Evolutionary conservation across 1,139 yeast genomes (phyloP), one percentile per base, ranked within the genome.

Genomic region (Blastobotrys raffinosifermentans): DNA sequence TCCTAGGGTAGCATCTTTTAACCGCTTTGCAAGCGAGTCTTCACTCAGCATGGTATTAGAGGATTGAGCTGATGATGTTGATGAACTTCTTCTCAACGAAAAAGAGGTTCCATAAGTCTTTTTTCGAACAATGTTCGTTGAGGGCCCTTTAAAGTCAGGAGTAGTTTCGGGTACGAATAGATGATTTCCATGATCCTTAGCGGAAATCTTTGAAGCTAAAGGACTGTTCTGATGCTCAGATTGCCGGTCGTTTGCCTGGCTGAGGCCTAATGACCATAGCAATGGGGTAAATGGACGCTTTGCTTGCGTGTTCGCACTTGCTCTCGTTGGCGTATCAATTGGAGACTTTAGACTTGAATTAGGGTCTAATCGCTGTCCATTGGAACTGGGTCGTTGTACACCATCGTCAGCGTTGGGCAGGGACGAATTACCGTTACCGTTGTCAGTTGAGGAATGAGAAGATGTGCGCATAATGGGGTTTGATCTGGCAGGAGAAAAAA

Each of bases 1-100:
- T 10, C 48, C 48, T 16, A 34, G 34, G 23, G 37, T 36, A 17
- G 43, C 44, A 32, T 43, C 35, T 18, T 38, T 32, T 2, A 45
- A 34, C 19, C 50, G 19, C n/a, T 17, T 22, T 9, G 34, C 39
- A 8, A 39, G 29, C 18, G 32, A 32, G 15, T 38, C 32, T 15
- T 31, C 17, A 17, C 22, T 23, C 8, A 17, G 34, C 7, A 17
- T 15, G 4, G 32, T 19, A 26, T 26, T 18, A 9, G n/a, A 7
- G n/a, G n/a, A 15, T 17, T 26, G 17, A 26, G 10, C 19, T 11
- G n/a, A 13, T 11, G 9, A 17, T 19, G 21, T 19, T 30, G 22
- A 14, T 5, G 31, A 30, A n/a, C 21, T 34, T 20, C 29, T 32
- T 25, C 25, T 31, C 22, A 32, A 16, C 22, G 34, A 34, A 21